phyloP scores from a whole-genome alignment of 176 grass and related monocot species.

The Areca catechu region DNA sequence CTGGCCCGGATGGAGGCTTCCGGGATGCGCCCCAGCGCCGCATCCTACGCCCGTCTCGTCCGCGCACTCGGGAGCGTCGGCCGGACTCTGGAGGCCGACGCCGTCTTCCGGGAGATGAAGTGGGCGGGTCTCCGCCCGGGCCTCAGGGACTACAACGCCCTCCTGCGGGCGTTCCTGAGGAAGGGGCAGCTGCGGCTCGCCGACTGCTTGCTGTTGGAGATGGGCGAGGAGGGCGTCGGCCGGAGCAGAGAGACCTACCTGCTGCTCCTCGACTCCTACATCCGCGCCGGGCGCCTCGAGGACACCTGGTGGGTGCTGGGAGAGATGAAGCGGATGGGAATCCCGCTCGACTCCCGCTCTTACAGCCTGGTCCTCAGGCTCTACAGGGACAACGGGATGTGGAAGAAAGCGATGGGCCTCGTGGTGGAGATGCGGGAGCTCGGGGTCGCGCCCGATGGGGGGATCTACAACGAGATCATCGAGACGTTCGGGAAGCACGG shows the following conservation, averaged over 20 bases:
- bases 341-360: constrained; percentile 37
- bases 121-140: constrained; percentile 23
- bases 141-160: constrained; percentile 52
- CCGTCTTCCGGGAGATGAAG: constrained; percentile 69
- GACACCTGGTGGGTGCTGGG: constrained; percentile 79
- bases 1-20: constrained; percentile 55
- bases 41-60: constrained; percentile 59
- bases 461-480: constrained; percentile 63
- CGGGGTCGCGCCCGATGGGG: constrained; percentile 37
- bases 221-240: constrained; percentile 56
- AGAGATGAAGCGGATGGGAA: constrained; percentile 51
- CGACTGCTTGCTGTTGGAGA: constrained; percentile 65
- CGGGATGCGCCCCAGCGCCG: constrained; percentile 35
- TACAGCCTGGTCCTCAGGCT: constrained; percentile 52
- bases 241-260: constrained; percentile 45
- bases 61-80: constrained; percentile 36
- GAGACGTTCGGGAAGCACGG: constrained; percentile 67
- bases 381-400: constrained; percentile 82
- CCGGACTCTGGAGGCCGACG: constrained; percentile 63
- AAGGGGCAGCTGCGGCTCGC: constrained; percentile 48
- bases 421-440: constrained; percentile 71
- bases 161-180: constrained; percentile 55
- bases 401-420: constrained; percentile 84
- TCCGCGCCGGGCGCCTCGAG: constrained; percentile 53
- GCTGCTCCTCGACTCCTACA: constrained; percentile 60